Evolutionary conservation across 352 stramenopile species (phyloP), one percentile per base, ranked within the genome.

Genomic region (Globisporangium spiculum): DNA sequence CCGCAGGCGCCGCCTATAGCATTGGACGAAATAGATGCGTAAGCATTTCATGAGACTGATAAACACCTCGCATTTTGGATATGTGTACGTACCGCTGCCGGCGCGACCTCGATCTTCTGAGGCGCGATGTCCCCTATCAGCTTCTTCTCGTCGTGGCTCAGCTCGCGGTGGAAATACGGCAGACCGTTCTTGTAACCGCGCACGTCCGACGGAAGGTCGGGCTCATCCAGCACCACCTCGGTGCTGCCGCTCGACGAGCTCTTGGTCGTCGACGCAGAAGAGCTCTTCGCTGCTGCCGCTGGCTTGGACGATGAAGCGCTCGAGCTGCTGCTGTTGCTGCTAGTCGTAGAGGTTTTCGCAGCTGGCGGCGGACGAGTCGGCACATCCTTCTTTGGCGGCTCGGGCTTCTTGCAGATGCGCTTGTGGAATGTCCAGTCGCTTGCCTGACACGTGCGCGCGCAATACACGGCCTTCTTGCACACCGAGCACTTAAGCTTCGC

Each of bases 101-200:
- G 76, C 16, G 80, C 76, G 1, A 73, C 61, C 59, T 89, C 81
- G 41, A 94, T 88, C 72, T 94, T 93, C 77, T 96, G 88, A 0
- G 88, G 90, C 38, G 87, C 86, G 69, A 95, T 98, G 76, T 99
- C 98, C 64, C 98, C 97, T 66, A 98, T 98, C 75, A 99, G 92
- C 53, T 76, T 84, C 73, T 98, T 98, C 44, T 97, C 94, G 67
- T 99, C 89, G 72, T 98, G 95, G 10, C 91, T 96, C 41, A 99
- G 77, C 75, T 99, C 97, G 67, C 97, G 94, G 76, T 99, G 97
- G 80, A 99, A 99, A 72, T 98, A 99, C 27, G 87, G 87, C 57
- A 93, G 34, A 0, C 87, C 87, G 64, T 95, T 93, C 81, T 93
- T 93, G 76, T 95, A 95, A 24, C 87, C 87, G 26, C 81, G 78